Conservation (phyloP, 768 basidiomycete species). For the Boletus vermiculosoides region DNA sequence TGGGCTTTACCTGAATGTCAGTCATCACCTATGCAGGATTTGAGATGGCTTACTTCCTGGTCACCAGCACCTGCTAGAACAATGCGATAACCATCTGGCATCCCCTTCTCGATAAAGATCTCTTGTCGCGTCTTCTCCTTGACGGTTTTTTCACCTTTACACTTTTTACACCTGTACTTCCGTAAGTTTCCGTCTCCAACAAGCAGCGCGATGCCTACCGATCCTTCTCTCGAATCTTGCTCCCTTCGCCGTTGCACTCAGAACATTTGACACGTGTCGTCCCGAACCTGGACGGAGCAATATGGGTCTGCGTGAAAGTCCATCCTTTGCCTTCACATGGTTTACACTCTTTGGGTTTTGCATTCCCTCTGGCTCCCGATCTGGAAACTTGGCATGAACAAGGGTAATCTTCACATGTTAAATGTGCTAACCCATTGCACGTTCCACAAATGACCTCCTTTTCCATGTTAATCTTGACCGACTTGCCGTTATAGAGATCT, state of each 20-base stretch:
- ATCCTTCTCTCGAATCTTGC: conserved; percentile 80
- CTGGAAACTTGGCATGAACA: conserved; percentile 38
- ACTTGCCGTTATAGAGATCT: conserved; percentile 90
- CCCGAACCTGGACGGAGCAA: conserved; percentile 47
- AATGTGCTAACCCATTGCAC: conserved; percentile 69
- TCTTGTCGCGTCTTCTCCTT: conserved; percentile 90
- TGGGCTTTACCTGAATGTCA: conserved; percentile 58
- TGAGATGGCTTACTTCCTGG: conserved; percentile 58
- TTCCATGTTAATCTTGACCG: conserved; percentile 86
- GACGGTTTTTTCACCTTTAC: conserved; percentile 81
- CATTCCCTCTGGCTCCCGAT: conserved; percentile 76
- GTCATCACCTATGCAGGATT: neutral
- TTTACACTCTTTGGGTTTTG: conserved; percentile 84
- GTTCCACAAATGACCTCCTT: conserved; percentile 73
- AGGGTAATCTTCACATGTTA: neutral
- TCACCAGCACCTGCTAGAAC: conserved; percentile 92
- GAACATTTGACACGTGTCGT: conserved; percentile 56
- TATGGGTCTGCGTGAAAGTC: conserved; percentile 56
- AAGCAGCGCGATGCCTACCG: conserved; percentile 43
- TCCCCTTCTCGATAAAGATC: conserved; percentile 83
- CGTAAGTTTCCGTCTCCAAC: conserved; percentile 1
- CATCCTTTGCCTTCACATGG: conserved; percentile 83
- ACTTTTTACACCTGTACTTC: conserved; percentile 82
- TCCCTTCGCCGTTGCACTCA: conserved; percentile 69
- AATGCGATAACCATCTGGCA: conserved; percentile 79